phyloP scores from a whole-genome alignment of 352 stramenopile genomes.

The Pythium scleroteichum region DNA sequence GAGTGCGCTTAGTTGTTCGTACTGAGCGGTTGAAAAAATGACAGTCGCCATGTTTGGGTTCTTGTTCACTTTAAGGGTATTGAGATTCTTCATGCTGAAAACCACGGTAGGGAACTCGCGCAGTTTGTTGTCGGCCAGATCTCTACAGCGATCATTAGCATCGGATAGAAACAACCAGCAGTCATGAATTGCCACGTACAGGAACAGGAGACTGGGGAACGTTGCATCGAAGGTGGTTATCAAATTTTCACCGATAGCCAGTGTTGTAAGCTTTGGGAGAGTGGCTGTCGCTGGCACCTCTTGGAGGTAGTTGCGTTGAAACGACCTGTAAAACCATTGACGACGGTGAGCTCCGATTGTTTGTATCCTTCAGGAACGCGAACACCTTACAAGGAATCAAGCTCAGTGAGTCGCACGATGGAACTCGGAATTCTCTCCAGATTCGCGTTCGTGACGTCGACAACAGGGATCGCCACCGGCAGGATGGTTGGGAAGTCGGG shows the following conservation, averaged over 20 bases:
- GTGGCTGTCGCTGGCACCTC: conserved; percentile 2
- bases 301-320: conserved; percentile 6
- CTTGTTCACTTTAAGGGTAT: conserved; percentile 13
- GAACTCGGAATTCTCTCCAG: conserved; percentile 7
- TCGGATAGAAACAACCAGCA: background rate
- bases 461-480: background rate
- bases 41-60: conserved; percentile 19
- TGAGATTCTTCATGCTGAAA: conserved; percentile 15
- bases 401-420: background rate
- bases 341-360: background rate
- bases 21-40: conserved; percentile 15
- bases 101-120: conserved; percentile 13
- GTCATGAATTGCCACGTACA: conserved; percentile 1
- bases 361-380: too few species aligned
- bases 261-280: conserved; percentile 1
- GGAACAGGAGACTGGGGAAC: conserved; percentile 10
- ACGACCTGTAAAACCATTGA: conserved; percentile 3
- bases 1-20: conserved; percentile 4
- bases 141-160: background rate
- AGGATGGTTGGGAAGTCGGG: conserved; percentile 13
- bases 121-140: conserved; percentile 24
- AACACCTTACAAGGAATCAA: conserved; percentile 13
- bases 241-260: conserved; percentile 14
- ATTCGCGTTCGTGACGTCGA: conserved; percentile 21
- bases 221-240: conserved; percentile 5